Percentiles rank a stretch among this genome's conserved stretches.
These are phyloP conservation scores for Ceratocystis alfenasii DNA, from an alignment of 2,329 filamentous ascomycete species.

Conservation along the genomic window DNA sequence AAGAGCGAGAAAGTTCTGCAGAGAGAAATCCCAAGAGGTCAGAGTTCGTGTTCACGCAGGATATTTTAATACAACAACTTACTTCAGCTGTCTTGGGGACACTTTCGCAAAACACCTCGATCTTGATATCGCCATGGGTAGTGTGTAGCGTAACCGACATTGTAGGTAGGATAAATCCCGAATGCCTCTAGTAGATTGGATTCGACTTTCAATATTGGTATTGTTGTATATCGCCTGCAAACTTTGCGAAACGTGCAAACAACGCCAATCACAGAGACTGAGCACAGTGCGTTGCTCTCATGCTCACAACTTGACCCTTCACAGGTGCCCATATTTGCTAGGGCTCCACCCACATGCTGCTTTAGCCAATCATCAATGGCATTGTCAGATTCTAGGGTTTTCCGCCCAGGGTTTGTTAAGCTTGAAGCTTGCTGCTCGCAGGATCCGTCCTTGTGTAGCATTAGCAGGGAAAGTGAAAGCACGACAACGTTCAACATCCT, in stretches of 20 bases:
- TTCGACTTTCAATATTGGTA: no score
- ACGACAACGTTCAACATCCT: no score
- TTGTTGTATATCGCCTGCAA: no score
- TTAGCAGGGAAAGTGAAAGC: not conserved
- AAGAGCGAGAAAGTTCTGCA: conserved; percentile 73
- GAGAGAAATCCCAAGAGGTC: not conserved
- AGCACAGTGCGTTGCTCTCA: not conserved
- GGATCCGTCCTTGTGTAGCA: not conserved
- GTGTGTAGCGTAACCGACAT: conserved; percentile 72
- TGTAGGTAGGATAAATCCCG: not conserved
- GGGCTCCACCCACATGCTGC: not conserved
- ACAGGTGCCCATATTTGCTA: not conserved
- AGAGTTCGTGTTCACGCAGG: conserved; percentile 2
- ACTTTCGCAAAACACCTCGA: conserved; percentile 91
- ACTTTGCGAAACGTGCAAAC: no score
- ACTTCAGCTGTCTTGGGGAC: conserved; percentile 86
- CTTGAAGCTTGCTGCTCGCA: not conserved
- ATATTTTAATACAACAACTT: conserved; percentile 25
- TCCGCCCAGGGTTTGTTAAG: not conserved
- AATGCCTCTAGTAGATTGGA: not conserved
- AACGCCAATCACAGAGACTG: no score
- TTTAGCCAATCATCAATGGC: not conserved
- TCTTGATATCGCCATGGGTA: conserved; percentile 76
- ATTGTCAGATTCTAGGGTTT: not conserved
- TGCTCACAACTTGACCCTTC: not conserved